phyloP scores from a whole-genome alignment of 495 filamentous ascomycete species.

The Tuber calosporum region DNA sequence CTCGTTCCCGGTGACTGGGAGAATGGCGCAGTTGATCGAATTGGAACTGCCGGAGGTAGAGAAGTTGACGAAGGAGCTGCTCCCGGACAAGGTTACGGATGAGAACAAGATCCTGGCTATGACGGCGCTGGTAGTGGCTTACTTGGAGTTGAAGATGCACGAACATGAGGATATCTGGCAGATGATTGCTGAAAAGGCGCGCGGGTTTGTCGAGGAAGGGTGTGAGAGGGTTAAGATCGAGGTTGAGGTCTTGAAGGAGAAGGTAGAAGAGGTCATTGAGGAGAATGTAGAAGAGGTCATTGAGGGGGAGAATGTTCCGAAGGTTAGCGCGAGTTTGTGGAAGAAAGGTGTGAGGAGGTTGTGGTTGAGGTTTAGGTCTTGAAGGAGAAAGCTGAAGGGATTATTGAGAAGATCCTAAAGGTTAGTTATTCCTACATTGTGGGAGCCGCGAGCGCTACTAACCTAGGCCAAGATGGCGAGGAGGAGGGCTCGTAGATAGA shows the following conservation, averaged over 20 bases:
- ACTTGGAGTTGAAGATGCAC: conserved; percentile 45
- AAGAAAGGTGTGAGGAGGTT: too few relatives aligned
- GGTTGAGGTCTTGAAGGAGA: too few relatives aligned
- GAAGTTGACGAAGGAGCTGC: conserved; percentile 15
- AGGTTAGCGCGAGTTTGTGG: too few relatives aligned
- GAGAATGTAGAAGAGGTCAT: too few relatives aligned
- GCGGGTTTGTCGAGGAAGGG: conserved; percentile 43
- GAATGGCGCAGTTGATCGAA: too few relatives aligned
- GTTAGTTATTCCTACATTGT: neutral
- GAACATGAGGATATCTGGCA: conserved; percentile 51
- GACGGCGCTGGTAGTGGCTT: conserved; percentile 50
- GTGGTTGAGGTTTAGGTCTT: neutral
- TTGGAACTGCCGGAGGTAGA: conserved; percentile 22
- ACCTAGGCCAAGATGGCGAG: neutral
- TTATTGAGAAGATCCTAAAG: neutral
- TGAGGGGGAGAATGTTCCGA: too few relatives aligned
- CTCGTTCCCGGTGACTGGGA: too few relatives aligned
- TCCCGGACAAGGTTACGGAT: neutral
- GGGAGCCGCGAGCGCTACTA: neutral
- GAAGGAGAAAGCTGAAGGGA: neutral
- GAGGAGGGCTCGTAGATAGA: neutral
- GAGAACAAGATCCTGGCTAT: conserved; percentile 37
- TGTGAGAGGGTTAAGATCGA: neutral
- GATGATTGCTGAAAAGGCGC: conserved; percentile 50
- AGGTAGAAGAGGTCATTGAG: too few relatives aligned